Conservation (phyloP, 768 basidiomycete genomes). For the Leccinum ochraceum region DNA sequence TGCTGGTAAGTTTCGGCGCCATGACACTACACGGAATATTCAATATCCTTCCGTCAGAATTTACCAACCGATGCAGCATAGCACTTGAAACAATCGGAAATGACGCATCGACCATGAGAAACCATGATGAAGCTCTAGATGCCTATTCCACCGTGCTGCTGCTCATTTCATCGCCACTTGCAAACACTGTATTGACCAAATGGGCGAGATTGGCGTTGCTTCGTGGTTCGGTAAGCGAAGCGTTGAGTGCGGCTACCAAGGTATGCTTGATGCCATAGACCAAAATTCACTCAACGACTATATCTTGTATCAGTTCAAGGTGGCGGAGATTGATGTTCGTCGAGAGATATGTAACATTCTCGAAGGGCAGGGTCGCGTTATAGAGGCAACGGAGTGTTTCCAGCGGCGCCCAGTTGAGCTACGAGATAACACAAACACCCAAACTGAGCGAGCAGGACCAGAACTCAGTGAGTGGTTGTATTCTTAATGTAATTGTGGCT, state of each 20-base stretch:
- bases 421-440: not conserved
- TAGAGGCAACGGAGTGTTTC: not conserved
- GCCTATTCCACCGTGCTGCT: slow-evolving; percentile 1
- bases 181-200: not conserved
- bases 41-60: not conserved
- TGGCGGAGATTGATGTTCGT: not conserved
- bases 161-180: not conserved
- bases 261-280: not conserved
- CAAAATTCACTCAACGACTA: not conserved
- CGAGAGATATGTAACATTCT: slow-evolving; percentile 3
- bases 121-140: not conserved
- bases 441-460: not conserved
- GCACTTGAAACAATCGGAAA: not conserved
- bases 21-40: accelerated
- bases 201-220: not conserved
- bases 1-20: not conserved
- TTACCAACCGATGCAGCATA: not conserved
- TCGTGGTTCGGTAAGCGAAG: not conserved
- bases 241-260: not conserved
- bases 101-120: not conserved
- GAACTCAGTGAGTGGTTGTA: not conserved
- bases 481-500: not conserved
- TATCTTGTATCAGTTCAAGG: not conserved
- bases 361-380: not conserved
- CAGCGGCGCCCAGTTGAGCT: not conserved